Base-by-base conservation (phyloP, 352 stramenopile genomes). In the Pythium guiyangense region DNA sequence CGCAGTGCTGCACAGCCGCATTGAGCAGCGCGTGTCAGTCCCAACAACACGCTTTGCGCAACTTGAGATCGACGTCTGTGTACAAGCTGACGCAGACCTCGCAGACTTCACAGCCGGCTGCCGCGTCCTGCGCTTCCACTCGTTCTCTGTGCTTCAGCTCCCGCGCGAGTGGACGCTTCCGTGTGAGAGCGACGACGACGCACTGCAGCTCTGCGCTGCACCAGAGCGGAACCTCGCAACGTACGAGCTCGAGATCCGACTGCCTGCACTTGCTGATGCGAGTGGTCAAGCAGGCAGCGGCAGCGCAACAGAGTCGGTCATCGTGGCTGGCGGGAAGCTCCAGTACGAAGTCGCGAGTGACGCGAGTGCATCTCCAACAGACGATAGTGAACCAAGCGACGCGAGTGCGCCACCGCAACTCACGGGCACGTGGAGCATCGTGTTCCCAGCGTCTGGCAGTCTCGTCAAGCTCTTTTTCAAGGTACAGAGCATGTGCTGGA, bases 221-320 rank as follows among this genome's bases (percentile, higher is more conserved):
- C 15, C 58, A 0, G 77, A 88, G 17, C 59, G 67, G 9, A 88
- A 86, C 45, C 29, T 65, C 0, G 71, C 73, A 4, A 57, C 49
- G 4, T 90, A 87, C 61, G 75, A 88, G 12, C 37, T 90, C 18
- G 72, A 84, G 31, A 58, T 84, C n/a, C 29, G 39, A 22, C 37
- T 88, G 45, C 78, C 77, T 26, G 56, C 44, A 46, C 20, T 75
- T 1, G 29, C 35, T 22, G n/a, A 26, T 9, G 52, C 26, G 26
- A 26, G n/a, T 25, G 40, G 14, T 1, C 20, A 25, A 27, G 15
- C 18, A 47, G 17, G 18, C 42, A 25, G 20, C 5, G 14, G 15
- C 6, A 20, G 20, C 12, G n/a, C 29, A 22, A 46, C 15, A 4
- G 53, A 66, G 3, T n/a, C 42, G 14, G 57, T 67, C 50, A 26